Evolutionary conservation across 2,329 filamentous ascomycete genomes (phyloP).

Genomic region (Harringtonia aguacate): DNA sequence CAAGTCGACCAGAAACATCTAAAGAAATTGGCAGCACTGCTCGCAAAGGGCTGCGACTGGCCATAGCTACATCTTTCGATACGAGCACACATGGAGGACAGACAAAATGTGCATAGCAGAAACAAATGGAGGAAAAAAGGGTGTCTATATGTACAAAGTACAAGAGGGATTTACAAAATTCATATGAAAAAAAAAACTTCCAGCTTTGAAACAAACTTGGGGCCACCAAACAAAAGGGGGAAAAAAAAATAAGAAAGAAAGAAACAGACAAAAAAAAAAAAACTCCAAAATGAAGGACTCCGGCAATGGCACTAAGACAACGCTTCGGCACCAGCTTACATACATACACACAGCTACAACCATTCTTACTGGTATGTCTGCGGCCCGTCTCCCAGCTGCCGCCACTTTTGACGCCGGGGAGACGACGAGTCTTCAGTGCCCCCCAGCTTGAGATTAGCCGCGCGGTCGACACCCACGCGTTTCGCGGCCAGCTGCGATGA

Average conservation of each 20-base stretch:
- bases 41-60: slow-evolving; percentile 58
- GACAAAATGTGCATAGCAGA: background rate
- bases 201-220: too few species aligned
- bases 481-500: background rate
- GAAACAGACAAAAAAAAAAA: background rate
- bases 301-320: too few species aligned
- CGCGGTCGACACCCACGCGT: slow-evolving; percentile 1
- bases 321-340: too few species aligned
- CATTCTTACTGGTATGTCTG: too few species aligned
- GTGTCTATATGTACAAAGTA: too few species aligned
- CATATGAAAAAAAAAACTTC: too few species aligned
- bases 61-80: slow-evolving; percentile 1
- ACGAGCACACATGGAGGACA: background rate
- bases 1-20: slow-evolving; percentile 54
- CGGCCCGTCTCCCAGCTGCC: background rate
- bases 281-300: too few species aligned
- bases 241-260: background rate
- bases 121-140: too few species aligned
- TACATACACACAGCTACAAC: too few species aligned
- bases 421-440: background rate
- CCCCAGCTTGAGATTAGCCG: background rate
- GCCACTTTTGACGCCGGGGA: background rate
- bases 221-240: too few species aligned
- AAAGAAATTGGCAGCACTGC: slow-evolving; percentile 52
- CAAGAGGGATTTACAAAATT: too few species aligned